Base-by-base conservation (phyloP, 352 stramenopile genomes). In the Phytophthora capsici region DNA sequence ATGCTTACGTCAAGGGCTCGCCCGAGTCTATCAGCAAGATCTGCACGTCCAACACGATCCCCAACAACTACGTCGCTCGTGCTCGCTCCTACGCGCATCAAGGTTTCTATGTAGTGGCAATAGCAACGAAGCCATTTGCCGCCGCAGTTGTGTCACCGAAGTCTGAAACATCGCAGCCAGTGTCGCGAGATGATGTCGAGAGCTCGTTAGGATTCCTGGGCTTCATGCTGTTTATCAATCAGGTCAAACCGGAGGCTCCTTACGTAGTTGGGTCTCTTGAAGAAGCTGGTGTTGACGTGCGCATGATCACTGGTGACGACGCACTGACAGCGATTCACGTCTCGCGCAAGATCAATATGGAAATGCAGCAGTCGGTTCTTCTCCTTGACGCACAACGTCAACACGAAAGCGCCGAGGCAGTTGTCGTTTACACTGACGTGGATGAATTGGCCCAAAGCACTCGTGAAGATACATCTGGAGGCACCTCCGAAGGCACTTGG, bases 251-350 rank as follows among this genome's bases (percentile, higher is more conserved):
- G n/a, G 87, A 98, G 45, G 84, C 89, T 1, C 74, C 77, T 16
- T 85, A 84, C 44, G 91, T 97, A 0, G 88, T 98, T 40, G 59
- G 67, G 25, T 74, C 90, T 17, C 73, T 98, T 1, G 71, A 90
- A 14, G 77, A 86, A 47, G 89, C 86, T 25, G 74, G 83, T 5
- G 75, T 98, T 16, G 74, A 90, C 47, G 83, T 91, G 36, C 84
- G 80, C 14, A 97, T 98, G 46, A 88, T 98, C 44, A 98, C 93
- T 4, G 90, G 90, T 13, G 89, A 98, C 65, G 94, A 93, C 48
- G 86, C 84, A 28, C 77, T 94, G 45, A 93, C 82, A 2, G 83
- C 81, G 2, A 78, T 93, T 43, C 82, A 94, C 55, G 84, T 94
- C 0, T 70, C 82, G 6, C 78, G 84, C 10, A 83, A 90, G 62